Evolutionary conservation across 352 stramenopile species (phyloP).

Genomic region (Globisporangium carolinianum): DNA sequence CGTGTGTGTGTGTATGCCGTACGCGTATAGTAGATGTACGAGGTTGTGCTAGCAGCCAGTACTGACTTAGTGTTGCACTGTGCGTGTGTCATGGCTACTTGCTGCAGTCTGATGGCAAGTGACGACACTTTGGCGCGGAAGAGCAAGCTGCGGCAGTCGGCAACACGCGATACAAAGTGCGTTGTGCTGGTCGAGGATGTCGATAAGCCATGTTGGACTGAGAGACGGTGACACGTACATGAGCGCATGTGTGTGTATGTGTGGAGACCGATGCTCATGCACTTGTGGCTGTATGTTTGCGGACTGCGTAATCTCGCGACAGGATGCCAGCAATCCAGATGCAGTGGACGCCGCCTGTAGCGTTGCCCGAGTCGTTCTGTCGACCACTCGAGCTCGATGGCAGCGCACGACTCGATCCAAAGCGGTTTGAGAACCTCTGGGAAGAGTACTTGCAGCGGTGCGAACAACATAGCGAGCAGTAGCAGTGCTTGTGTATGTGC

Average conservation of each 20-base stretch:
- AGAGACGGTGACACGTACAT: neutral
- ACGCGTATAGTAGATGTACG: too few species aligned
- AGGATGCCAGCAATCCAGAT: constrained; percentile 65
- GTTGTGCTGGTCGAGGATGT: neutral
- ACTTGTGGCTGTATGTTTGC: too few species aligned
- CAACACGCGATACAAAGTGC: constrained; percentile 27
- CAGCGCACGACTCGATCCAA: constrained; percentile 37
- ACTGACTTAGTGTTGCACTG: neutral
- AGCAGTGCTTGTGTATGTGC: neutral
- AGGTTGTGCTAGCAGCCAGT: neutral
- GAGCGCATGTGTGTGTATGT: neutral
- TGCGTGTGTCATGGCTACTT: neutral
- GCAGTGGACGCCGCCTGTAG: constrained; percentile 40
- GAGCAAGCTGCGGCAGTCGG: constrained; percentile 11
- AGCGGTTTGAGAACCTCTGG: constrained; percentile 73
- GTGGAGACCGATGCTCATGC: too few species aligned
- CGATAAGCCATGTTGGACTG: neutral
- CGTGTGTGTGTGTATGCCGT: neutral
- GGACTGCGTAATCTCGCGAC: neutral
- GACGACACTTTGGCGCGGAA: too few species aligned
- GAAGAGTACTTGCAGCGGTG: constrained; percentile 68
- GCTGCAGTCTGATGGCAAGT: constrained; percentile 6
- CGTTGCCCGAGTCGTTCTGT: constrained; percentile 9
- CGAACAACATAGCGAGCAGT: too few species aligned
- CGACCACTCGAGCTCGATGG: constrained; percentile 36